These are phyloP conservation scores for Boletales sp. DNA, from an alignment of 768 basidiomycete species.

Conservation along the genomic window DNA sequence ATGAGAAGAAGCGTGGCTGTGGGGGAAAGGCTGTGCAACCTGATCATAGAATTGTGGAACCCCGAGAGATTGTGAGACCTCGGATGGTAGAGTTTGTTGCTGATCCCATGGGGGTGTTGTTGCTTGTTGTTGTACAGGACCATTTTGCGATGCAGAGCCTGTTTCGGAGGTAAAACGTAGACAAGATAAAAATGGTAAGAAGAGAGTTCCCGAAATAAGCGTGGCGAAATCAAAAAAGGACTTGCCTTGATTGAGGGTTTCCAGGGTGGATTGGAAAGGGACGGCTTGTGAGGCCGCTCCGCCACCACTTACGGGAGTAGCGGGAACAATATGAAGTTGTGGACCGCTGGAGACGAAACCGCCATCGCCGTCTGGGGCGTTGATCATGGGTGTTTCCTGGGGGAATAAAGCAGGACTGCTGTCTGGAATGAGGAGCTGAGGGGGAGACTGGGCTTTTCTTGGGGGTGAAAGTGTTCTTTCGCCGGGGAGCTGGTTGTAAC, in stretches of 20 bases:
- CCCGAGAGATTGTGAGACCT: slow-evolving; percentile 28
- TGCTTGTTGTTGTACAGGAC: slow-evolving; percentile 28
- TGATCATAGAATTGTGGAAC: slow-evolving; percentile 28
- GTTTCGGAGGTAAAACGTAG: slow-evolving; percentile 26
- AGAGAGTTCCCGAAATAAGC: slow-evolving; percentile 30
- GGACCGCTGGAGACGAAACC: slow-evolving; percentile 48
- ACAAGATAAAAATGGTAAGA: slow-evolving; percentile 26
- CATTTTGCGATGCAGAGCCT: slow-evolving; percentile 30
- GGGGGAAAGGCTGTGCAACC: slow-evolving; percentile 27
- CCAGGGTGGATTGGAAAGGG: slow-evolving; percentile 50
- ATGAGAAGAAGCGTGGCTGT: slow-evolving; percentile 33
- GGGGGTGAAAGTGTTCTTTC: slow-evolving; percentile 36
- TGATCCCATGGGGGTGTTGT: slow-evolving; percentile 35
- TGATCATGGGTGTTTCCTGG: slow-evolving; percentile 49
- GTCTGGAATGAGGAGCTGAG: slow-evolving; percentile 56
- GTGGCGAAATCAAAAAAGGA: slow-evolving; percentile 28
- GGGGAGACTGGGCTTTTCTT: slow-evolving; percentile 64
- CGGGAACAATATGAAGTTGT: slow-evolving; percentile 75
- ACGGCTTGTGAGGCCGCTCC: slow-evolving; percentile 43
- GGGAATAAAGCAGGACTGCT: slow-evolving; percentile 41
- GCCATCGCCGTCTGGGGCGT: slow-evolving; percentile 58
- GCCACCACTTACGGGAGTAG: slow-evolving; percentile 72
- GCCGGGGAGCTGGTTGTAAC: slow-evolving; percentile 42
- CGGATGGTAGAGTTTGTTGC: slow-evolving; percentile 34
- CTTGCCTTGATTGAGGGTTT: slow-evolving; percentile 54